These are phyloP conservation scores for Phalaenopsis equestris DNA, from an alignment of 106 monocot species.

Conservation along the genomic window DNA sequence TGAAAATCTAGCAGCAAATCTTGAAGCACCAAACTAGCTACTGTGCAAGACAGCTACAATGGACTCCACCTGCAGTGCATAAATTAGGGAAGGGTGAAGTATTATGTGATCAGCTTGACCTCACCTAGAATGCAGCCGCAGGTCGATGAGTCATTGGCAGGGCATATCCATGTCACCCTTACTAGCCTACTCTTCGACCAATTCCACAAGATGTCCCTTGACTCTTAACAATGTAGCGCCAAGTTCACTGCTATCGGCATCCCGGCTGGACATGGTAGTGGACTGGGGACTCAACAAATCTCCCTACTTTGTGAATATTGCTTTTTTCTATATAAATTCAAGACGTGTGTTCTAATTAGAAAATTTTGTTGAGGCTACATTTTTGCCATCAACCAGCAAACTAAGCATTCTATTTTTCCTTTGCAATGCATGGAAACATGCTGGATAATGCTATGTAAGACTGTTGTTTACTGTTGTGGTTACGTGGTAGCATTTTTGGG, in stretches of 20 bases:
- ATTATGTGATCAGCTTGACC: too few species aligned
- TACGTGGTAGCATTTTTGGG: background rate
- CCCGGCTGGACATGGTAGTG: too few species aligned
- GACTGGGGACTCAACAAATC: background rate
- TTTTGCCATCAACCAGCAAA: background rate
- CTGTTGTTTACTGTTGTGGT: background rate
- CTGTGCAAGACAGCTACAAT: background rate
- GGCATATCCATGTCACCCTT: too few species aligned
- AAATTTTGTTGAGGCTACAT: background rate
- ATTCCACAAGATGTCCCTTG: background rate
- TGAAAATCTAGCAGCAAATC: background rate
- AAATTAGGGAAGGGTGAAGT: background rate
- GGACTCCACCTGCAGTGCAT: background rate
- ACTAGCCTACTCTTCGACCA: background rate
- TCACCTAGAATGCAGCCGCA: too few species aligned
- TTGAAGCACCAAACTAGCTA: background rate
- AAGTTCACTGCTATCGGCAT: background rate
- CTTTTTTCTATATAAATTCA: background rate
- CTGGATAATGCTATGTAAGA: background rate
- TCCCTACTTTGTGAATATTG: background rate
- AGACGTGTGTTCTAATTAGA: background rate
- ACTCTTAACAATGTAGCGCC: background rate
- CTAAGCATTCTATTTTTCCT: background rate
- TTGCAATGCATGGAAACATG: background rate
- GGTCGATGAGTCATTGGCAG: too few species aligned